Evolutionary conservation across 805 yeast species (phyloP), one percentile per base, ranked within the genome.

Genomic region (Dipodascus geniculatus): DNA sequence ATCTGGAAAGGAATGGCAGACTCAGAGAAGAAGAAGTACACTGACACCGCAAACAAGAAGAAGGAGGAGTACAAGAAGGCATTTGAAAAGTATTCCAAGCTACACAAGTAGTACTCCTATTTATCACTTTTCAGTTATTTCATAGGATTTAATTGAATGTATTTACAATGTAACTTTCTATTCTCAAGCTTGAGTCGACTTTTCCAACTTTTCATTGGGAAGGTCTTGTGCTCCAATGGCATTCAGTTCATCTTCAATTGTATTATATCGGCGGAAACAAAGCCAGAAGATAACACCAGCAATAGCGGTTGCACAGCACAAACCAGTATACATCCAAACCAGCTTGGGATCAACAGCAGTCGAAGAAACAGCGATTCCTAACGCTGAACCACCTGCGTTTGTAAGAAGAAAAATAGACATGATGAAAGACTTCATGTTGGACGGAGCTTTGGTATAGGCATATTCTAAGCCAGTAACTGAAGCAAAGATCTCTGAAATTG

Each of bases 371-470:
- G 88, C 87, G 66, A 82, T 81, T 61, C 90, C 88, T 48, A 85
- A 63, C 19, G 89, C 88, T 22, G 91, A 77, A 55, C 91, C 89
- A 51, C 83, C 61, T 16, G 95, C 93, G 59, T 75, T 81, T 47
- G 85, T 83, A 54, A 85, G 70, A 62, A 86, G 73, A 73, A 81
- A 85, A 51, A 81, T 57, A 8, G 73, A 60, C 81, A 80, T 80
- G 61, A 81, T 76, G 63, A 81, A 77, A n/a, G 84, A 77, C 66
- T 79, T 79, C 85, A 81, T 80, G 51, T 76, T 70, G 4, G 74
- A 75, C 42, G 93, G 93, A 3, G 93, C 91, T 71, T 85, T 82
- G 28, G 89, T 81, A 71, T 83, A 86, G 17, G 95, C 93, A 64
- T 83, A 84, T 71, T 86, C 93, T 60, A 83, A 77, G 60, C 91